phyloP scores from a whole-genome alignment of 164 flowering plant species.

The Santalum album region DNA sequence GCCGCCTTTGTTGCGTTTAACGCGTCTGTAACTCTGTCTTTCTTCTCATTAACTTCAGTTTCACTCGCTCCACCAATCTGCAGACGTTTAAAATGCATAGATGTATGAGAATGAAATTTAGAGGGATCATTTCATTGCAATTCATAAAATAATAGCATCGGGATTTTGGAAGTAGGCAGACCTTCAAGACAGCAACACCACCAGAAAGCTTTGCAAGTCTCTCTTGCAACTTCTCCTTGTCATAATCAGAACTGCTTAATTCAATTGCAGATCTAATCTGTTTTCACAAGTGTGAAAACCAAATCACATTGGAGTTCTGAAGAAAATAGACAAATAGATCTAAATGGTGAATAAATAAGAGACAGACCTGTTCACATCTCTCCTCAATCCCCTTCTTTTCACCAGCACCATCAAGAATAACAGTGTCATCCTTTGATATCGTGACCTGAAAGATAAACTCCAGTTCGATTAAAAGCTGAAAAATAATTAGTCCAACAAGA shows the following conservation, averaged over 20 bases:
- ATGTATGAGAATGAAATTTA: too few species aligned
- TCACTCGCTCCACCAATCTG: conserved; percentile 99
- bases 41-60: conserved; percentile 89
- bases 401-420: conserved; percentile 31
- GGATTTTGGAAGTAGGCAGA: conserved; percentile 9
- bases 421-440: conserved; percentile 62
- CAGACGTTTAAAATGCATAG: too few species aligned
- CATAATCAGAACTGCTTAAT: conserved; percentile 79
- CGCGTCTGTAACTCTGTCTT: conserved; percentile 95
- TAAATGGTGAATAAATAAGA: not conserved
- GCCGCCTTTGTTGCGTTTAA: conserved; percentile 96
- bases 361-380: conserved; percentile 23
- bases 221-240: conserved; percentile 86
- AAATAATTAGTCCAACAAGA: not conserved
- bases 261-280: conserved; percentile 77
- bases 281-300: conserved; percentile 4
- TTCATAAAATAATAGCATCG: too few species aligned
- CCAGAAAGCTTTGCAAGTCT: conserved; percentile 92
- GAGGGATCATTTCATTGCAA: too few species aligned
- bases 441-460: conserved; percentile 44
- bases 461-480: not conserved
- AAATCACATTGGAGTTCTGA: not conserved
- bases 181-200: conserved; percentile 95
- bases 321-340: not conserved
- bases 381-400: conserved; percentile 26